These are phyloP conservation scores for Alternaria conjuncta DNA, from an alignment of 2,329 filamentous ascomycete species.

Conservation along the genomic window DNA sequence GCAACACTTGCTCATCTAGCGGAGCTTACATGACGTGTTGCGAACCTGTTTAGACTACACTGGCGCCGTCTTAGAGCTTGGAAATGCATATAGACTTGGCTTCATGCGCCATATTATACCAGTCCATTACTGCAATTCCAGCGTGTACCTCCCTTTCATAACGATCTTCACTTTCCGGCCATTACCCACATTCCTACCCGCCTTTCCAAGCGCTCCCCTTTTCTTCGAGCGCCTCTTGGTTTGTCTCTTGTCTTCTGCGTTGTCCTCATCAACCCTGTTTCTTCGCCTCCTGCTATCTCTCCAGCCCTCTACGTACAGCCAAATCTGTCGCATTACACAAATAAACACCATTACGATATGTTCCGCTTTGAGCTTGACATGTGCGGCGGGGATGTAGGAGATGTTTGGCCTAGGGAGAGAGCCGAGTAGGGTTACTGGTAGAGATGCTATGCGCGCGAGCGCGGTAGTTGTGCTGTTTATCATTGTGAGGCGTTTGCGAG, in stretches of 20 bases:
- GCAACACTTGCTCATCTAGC: not conserved
- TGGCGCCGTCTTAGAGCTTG: not conserved
- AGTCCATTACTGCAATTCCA: not conserved
- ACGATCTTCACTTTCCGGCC: not conserved
- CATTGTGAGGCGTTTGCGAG: not conserved
- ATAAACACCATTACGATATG: conserved; percentile 17
- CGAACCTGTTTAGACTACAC: not conserved
- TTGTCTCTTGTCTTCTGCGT: not conserved
- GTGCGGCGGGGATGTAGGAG: conserved; percentile 16
- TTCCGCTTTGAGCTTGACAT: conserved; percentile 27
- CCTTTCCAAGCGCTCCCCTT: not conserved
- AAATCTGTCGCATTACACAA: conserved; percentile 5
- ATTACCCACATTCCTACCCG: not conserved
- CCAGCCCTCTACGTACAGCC: conserved; percentile 11
- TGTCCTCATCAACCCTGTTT: not conserved
- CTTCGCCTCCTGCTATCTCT: not conserved
- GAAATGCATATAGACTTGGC: not conserved
- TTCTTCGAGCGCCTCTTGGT: not conserved
- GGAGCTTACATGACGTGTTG: not conserved
- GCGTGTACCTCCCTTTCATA: conserved; percentile 3
- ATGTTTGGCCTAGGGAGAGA: not conserved
- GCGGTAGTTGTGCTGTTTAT: not conserved
- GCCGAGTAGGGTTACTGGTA: not conserved
- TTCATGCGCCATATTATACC: not conserved
- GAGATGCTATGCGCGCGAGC: not conserved